phyloP scores from a whole-genome alignment of 208 protist genomes.

The Endotrypanum monterogeii region DNA sequence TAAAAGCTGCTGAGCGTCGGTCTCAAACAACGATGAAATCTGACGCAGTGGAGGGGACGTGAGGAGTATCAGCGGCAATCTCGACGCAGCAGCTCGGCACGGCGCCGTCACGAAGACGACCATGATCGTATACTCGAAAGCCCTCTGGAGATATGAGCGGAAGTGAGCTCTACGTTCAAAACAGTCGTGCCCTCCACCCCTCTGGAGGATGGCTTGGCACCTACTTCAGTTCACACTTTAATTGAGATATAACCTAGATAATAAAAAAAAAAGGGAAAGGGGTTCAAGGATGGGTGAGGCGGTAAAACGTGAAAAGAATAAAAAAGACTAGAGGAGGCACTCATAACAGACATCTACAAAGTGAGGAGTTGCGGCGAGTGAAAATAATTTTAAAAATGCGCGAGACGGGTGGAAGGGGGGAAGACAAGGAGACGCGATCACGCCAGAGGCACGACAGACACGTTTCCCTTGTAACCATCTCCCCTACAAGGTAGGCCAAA shows the following conservation, averaged over 20 bases:
- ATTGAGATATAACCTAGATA: neutral
- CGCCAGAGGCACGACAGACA: too few relatives aligned
- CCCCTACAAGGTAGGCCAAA: too few relatives aligned
- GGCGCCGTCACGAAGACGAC: conserved; percentile 6
- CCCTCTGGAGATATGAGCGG: neutral
- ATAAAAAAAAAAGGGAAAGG: neutral
- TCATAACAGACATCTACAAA: too few relatives aligned
- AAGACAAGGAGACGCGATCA: too few relatives aligned
- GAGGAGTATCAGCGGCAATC: conserved; percentile 28
- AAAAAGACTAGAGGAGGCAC: neutral
- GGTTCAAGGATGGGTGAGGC: neutral
- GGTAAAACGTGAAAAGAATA: neutral
- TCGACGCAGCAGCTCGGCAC: conserved; percentile 5
- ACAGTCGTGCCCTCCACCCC: neutral
- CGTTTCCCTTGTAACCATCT: too few relatives aligned
- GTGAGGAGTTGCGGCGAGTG: too few relatives aligned
- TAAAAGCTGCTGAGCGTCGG: neutral
- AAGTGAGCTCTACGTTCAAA: neutral
- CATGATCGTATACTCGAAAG: neutral
- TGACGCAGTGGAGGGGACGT: conserved; percentile 19
- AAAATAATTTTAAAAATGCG: neutral
- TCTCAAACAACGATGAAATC: conserved; percentile 14
- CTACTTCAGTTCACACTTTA: neutral
- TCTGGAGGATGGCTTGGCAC: neutral
- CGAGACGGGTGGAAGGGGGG: neutral